Evolutionary conservation across 2,329 filamentous ascomycete species (phyloP).

Genomic region (Colletotrichum destructivum): DNA sequence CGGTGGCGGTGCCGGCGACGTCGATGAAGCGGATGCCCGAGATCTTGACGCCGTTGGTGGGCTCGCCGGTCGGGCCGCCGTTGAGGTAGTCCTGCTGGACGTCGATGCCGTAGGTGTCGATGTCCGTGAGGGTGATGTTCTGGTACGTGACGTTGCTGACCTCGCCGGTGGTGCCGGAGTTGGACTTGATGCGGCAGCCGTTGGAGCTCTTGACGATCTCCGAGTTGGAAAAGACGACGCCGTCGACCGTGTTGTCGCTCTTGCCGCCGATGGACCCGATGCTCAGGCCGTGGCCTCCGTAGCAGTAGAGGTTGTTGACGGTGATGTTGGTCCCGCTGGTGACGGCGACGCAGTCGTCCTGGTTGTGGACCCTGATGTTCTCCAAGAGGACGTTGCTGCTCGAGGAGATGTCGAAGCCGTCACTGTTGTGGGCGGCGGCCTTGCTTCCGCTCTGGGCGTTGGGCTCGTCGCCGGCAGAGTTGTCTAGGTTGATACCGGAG

Average conservation of each 20-base stretch:
- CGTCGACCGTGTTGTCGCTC: constrained; percentile 57
- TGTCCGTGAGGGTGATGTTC: constrained; percentile 46
- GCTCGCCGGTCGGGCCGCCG: constrained; percentile 35
- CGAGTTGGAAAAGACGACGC: constrained; percentile 57
- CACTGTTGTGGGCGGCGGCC: constrained; percentile 56
- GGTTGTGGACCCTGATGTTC: constrained; percentile 55
- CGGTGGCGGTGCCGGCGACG: constrained; percentile 25
- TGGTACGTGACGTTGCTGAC: constrained; percentile 60
- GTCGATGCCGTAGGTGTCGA: constrained; percentile 37
- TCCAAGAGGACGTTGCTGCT: constrained; percentile 55
- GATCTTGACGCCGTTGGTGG: constrained; percentile 38
- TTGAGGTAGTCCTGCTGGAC: constrained; percentile 42
- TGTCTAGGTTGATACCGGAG: constrained; percentile 29
- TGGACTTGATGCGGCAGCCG: constrained; percentile 63
- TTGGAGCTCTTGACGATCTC: constrained; percentile 60
- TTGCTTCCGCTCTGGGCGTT: constrained; percentile 29
- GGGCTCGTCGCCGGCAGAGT: constrained; percentile 37
- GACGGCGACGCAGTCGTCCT: constrained; percentile 62
- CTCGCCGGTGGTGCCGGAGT: constrained; percentile 55
- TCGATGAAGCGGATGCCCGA: constrained; percentile 31
- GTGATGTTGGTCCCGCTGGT: constrained; percentile 59
- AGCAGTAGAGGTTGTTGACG: constrained; percentile 59
- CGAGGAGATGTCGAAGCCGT: constrained; percentile 59
- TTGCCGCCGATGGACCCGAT: constrained; percentile 62
- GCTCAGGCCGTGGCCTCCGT: constrained; percentile 62